Base-by-base conservation (phyloP, 2,329 filamentous ascomycete genomes). In the Myriosclerotinia curreyana region DNA sequence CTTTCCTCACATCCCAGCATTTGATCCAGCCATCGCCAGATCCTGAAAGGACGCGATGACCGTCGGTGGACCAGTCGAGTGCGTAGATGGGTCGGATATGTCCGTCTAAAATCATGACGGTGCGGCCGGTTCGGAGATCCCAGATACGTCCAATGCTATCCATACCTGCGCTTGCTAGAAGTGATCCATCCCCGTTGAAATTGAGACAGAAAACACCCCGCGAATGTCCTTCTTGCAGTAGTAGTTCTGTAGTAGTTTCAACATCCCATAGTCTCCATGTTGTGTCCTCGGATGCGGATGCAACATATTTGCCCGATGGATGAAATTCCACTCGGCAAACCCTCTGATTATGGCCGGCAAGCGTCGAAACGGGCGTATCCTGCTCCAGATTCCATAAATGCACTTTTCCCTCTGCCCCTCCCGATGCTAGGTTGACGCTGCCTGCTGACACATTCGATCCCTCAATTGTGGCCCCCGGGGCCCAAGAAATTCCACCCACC, bases 251-350 rank as follows among this genome's bases (percentile, higher is more conserved):
- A 0, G 87, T 91, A 0, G 89, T 95, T 70, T 91, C 87, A 0
- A 98, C 86, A 74, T 98, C 94, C 94, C 95, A 99, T 42, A 99
- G 80, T 52, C 94, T 86, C 95, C 95, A 99, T 0, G 95, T 96
- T 2, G 92, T 96, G 74, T 99, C 95, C 72, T 95, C 95, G 0
- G 92, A 96, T 8, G 95, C 95, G 0, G 93, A 96, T 6, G 94
- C 95, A 7, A 98, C 81, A 73, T 94, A 98, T 67, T 84, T 84
- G 4, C 94, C 94, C 0, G 91, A 96, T 0, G 95, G 95, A 70
- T 99, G 95, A 73, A 98, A 96, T 65, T 96, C 95, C 15, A 96
- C 89, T 64, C 94, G 86, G 71, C 92, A 96, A 11, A 99, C 92
- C 66, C 95, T 88, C 62, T 90, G 90, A 5, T 85, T 87, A 74